These are phyloP conservation scores for Quercus berberidifolia DNA, from an alignment of 306 rosid genomes.

Conservation along the genomic window DNA sequence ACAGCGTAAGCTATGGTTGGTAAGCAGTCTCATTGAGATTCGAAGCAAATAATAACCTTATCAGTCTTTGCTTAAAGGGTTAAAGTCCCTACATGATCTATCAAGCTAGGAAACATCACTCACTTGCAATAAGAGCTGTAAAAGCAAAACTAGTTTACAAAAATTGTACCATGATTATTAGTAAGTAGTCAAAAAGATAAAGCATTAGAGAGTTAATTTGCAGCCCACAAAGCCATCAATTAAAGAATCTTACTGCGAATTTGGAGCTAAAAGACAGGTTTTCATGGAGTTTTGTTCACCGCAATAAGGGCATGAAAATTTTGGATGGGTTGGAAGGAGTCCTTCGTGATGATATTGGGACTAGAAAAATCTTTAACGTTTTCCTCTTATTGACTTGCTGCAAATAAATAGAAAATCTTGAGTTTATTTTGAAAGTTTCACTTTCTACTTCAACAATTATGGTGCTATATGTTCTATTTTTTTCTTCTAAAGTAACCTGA, in stretches of 20 bases:
- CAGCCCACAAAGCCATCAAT: neutral
- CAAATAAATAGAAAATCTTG: neutral
- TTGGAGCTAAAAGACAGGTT: neutral
- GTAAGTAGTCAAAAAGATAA: slow-evolving; percentile 18
- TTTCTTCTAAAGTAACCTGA: too few relatives aligned
- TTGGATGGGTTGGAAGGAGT: neutral
- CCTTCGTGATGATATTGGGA: neutral
- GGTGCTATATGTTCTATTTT: too few relatives aligned
- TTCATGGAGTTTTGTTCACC: neutral
- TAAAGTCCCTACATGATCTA: slow-evolving; percentile 23
- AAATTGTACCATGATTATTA: slow-evolving; percentile 6
- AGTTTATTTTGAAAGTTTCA: too few relatives aligned
- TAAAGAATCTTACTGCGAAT: slow-evolving; percentile 12
- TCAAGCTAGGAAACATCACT: slow-evolving; percentile 17
- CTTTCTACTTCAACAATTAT: too few relatives aligned
- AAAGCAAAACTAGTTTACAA: slow-evolving; percentile 3
- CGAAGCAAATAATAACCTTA: slow-evolving; percentile 28
- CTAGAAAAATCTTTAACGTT: neutral
- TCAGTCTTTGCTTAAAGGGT: slow-evolving; percentile 6
- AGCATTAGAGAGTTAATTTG: neutral
- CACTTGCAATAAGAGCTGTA: slow-evolving; percentile 30
- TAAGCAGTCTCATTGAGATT: slow-evolving; percentile 28
- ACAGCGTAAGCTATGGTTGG: neutral
- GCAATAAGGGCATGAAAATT: slow-evolving; percentile 1
- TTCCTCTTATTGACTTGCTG: neutral